These are phyloP conservation scores for Tricharina praecox DNA, from an alignment of 495 filamentous ascomycete genomes.

Conservation along the genomic window DNA sequence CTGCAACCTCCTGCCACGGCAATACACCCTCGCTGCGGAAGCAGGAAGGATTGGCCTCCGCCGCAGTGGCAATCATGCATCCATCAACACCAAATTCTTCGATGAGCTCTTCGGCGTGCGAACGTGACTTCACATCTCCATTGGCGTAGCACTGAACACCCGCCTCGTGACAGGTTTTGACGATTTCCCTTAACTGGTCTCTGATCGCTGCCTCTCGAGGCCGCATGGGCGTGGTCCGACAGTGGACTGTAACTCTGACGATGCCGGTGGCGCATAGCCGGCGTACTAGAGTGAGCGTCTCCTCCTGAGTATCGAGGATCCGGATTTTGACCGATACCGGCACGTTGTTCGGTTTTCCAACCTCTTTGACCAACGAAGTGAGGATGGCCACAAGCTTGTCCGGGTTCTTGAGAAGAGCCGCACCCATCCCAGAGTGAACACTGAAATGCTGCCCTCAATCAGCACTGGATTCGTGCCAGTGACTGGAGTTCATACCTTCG, in stretches of 20 bases:
- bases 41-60: conserved; percentile 72
- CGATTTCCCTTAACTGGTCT: conserved; percentile 68
- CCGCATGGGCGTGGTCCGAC: conserved; percentile 89
- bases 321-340: conserved; percentile 94
- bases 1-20: conserved; percentile 57
- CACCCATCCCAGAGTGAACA: conserved; percentile 84
- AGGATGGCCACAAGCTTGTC: conserved; percentile 71
- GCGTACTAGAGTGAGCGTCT: conserved; percentile 57
- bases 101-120: conserved; percentile 49
- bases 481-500: conserved; percentile 36
- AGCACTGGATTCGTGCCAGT: conserved; percentile 1
- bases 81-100: conserved; percentile 69
- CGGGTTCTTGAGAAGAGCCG: conserved; percentile 66
- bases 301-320: conserved; percentile 54
- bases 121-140: conserved; percentile 62
- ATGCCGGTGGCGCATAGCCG: conserved; percentile 70
- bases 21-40: conserved; percentile 49
- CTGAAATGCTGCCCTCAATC: conserved; percentile 47
- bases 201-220: conserved; percentile 74
- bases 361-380: conserved; percentile 57
- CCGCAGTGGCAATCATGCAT: conserved; percentile 88
- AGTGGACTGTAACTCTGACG: conserved; percentile 80
- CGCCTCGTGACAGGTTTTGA: conserved; percentile 52
- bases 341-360: conserved; percentile 57
- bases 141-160: conserved; percentile 90